Evolutionary conservation across 257 asterid genomes (phyloP), one percentile per base, ranked within the genome.

Genomic region (Handroanthus guayacan): DNA sequence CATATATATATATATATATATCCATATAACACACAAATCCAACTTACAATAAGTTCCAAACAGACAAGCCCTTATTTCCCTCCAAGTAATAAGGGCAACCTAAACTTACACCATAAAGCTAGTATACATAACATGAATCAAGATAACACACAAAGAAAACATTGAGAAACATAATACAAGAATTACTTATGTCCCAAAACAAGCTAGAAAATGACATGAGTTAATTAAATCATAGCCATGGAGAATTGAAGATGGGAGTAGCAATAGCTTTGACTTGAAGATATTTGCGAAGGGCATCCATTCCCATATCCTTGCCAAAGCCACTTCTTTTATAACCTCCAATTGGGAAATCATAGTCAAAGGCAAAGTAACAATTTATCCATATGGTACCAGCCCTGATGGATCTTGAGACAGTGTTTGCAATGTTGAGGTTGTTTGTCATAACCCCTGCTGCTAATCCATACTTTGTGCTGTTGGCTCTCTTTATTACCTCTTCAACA

Each of bases 251-350:
- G 5, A 92, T 71, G 37, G 97, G 97, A 25, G 89, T 90, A 8
- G 92, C 87, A 69, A 92, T 78, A 1, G 96, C 43, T 67, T 92
- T 92, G 54, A 81, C 80, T 50, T 87, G 95, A 18, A 92, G 84
- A 75, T 85, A 92, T 67, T 90, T 86, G 52, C 82, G 65, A 41
- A 92, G 93, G 8, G 82, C 89, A 41, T 88, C 85, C 84, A 88
- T 82, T 0, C 97, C 97, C 67, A 78, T 51, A 16, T 92, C 97
- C 74, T 85, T 90, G 1, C 89, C 97, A 62, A 92, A 92, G 0
- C 97, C 96, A 78, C 97, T 92, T 81, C 65, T 68, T 79, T 92
- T 92, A 39, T 88, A 90, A 0, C 97, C 97, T 44, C 97, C 97
- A 13, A 57, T 37, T 0, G 93, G 96, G 1, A 78, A 48, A 63